Conservation (phyloP, 305 asterid species). For the Fraxinus sp. region DNA sequence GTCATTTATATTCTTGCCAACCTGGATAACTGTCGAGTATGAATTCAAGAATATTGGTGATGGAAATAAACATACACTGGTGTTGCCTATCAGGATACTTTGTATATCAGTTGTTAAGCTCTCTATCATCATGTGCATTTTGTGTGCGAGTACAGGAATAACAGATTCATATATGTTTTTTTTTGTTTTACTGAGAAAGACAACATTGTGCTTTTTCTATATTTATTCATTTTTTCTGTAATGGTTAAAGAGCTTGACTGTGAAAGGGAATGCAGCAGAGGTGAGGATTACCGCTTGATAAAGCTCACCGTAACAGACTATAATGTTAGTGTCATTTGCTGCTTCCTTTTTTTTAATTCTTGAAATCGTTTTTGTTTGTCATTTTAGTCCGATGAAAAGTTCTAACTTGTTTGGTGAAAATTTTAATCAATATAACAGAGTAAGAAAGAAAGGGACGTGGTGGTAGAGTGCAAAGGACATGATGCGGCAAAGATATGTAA, state of each 20-base stretch:
- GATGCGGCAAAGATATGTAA: slow-evolving; percentile 87
- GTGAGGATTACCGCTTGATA: slow-evolving; percentile 94
- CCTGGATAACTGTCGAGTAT: neutral
- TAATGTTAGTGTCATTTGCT: slow-evolving; percentile 45
- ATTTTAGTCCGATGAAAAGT: slow-evolving; percentile 9
- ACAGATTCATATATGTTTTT: neutral
- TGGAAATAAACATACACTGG: neutral
- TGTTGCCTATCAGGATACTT: neutral
- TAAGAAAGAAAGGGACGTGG: slow-evolving; percentile 60
- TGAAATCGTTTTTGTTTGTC: neutral
- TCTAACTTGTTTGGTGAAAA: neutral
- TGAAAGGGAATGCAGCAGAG: slow-evolving; percentile 97
- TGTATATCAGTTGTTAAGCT: neutral
- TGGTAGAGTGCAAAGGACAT: slow-evolving; percentile 97
- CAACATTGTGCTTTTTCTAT: neutral
- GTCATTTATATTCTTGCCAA: neutral
- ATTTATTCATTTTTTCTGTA: slow-evolving; percentile 18
- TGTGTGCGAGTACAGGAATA: neutral
- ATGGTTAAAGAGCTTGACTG: slow-evolving; percentile 70
- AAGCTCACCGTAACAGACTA: slow-evolving; percentile 84
- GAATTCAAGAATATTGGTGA: neutral
- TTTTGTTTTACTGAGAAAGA: neutral
- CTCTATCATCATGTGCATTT: neutral
- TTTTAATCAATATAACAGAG: slow-evolving; percentile 39
- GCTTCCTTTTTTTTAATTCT: neutral